These are phyloP conservation scores for Hypoxylon sp. DNA, from an alignment of 2,329 filamentous ascomycete species.

Conservation along the genomic window DNA sequence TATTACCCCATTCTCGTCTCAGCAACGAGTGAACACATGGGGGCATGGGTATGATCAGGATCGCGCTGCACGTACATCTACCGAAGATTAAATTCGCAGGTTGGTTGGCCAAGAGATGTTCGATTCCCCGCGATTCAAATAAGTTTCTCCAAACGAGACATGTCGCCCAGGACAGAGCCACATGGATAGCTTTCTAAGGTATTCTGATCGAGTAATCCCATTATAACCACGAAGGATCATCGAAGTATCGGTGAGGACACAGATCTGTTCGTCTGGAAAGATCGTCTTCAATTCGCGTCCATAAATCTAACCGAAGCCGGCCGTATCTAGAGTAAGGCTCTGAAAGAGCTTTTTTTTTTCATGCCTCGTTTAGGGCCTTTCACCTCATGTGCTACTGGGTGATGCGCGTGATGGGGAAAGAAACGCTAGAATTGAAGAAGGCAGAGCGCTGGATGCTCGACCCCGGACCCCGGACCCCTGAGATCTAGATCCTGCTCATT, in stretches of 20 bases:
- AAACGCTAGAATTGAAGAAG: conserved; percentile 4
- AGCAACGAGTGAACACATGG: not conserved
- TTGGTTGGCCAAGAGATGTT: conserved; percentile 14
- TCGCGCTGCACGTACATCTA: conserved; percentile 20
- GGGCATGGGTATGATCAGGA: not conserved
- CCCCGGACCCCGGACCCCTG: conserved; percentile 8
- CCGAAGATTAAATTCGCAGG: conserved; percentile 13
- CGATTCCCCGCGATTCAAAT: conserved; percentile 15
- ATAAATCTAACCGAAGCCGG: not conserved
- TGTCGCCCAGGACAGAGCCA: not conserved
- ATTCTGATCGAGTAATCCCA: conserved; percentile 26
- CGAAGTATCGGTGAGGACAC: conserved; percentile 5
- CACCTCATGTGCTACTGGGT: not conserved
- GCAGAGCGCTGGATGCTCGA: not conserved
- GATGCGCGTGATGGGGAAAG: conserved; percentile 2
- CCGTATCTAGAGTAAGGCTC: not conserved
- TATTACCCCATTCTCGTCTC: conserved; percentile 5
- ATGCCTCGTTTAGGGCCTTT: not conserved
- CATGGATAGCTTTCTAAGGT: conserved; percentile 4
- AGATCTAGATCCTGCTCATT: conserved; percentile 14
- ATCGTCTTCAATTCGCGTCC: not conserved
- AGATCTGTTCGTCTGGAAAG: not conserved
- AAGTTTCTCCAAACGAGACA: not conserved
- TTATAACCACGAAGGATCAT: not conserved
- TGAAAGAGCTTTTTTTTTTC: not conserved